Evolutionary conservation across 371 early-diverging fungal species (phyloP).

Genomic region (Saksenaea vasiformis): DNA sequence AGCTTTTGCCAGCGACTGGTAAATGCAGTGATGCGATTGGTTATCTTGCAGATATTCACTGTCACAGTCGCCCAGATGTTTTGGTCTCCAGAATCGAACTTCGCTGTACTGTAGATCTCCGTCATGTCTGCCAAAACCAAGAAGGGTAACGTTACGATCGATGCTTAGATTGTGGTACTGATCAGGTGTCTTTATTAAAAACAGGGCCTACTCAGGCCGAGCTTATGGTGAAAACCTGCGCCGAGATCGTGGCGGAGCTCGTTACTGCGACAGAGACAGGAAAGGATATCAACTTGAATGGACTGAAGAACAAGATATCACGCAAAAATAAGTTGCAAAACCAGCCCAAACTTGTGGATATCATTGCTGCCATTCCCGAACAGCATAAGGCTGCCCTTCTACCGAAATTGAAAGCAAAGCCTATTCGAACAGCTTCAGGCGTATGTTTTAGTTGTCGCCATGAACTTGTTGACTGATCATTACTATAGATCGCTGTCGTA

Average conservation of each 20-base stretch:
- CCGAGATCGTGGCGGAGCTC: constrained; percentile 91
- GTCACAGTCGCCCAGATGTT: background rate
- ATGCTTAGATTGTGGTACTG: background rate
- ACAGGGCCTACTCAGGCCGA: constrained; percentile 54
- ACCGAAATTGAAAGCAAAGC: constrained; percentile 78
- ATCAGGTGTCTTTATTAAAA: background rate
- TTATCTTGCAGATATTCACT: background rate
- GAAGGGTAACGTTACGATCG: background rate
- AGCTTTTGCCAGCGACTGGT: background rate
- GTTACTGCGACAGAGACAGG: constrained; percentile 68
- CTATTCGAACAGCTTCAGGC: constrained; percentile 98
- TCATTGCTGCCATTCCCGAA: constrained; percentile 98
- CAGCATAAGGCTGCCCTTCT: constrained; percentile 77
- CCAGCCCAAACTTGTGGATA: constrained; percentile 98
- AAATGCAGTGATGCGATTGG: background rate
- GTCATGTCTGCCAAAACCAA: constrained; percentile 1
- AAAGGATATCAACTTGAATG: constrained; percentile 89
- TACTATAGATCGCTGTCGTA: constrained; percentile 92
- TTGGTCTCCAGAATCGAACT: background rate
- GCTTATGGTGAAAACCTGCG: constrained; percentile 81
- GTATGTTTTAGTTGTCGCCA: constrained; percentile 51
- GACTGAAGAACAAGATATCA: constrained; percentile 75
- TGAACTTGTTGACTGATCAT: background rate
- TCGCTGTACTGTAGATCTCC: background rate
- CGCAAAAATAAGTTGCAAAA: constrained; percentile 78